Conservation (phyloP, 805 yeast species). For the Wickerhamiella sorbophila region DNA sequence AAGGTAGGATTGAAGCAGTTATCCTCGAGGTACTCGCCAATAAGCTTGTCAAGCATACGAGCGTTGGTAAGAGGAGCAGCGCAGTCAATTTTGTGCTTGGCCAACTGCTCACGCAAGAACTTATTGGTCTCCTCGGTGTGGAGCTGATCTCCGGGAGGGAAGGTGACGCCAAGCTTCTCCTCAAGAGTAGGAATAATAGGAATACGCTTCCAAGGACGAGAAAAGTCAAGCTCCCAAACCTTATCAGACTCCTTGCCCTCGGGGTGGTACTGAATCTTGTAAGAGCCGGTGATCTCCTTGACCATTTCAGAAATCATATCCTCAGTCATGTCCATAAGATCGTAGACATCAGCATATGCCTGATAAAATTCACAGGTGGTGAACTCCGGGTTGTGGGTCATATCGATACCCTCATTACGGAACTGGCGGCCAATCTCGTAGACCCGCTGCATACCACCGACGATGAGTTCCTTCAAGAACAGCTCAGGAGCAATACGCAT, state of each 20-base stretch:
- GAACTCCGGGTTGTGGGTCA: conserved; percentile 90
- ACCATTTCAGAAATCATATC: conserved; percentile 92
- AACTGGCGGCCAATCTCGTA: conserved; percentile 98
- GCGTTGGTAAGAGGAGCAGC: conserved; percentile 90
- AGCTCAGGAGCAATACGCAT: conserved; percentile 98
- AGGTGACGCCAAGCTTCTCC: conserved; percentile 67
- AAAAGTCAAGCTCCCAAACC: conserved; percentile 59
- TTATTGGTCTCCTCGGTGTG: conserved; percentile 89
- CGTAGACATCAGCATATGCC: conserved; percentile 52
- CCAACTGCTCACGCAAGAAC: conserved; percentile 69
- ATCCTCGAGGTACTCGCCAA: conserved; percentile 86
- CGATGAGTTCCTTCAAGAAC: conserved; percentile 89
- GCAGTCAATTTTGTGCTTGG: conserved; percentile 74
- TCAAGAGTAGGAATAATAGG: conserved; percentile 95
- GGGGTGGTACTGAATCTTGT: conserved; percentile 79
- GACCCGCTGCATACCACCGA: conserved; percentile 96
- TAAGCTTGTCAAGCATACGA: conserved; percentile 95
- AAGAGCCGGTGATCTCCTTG: conserved; percentile 82
- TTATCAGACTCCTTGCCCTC: conserved; percentile 74
- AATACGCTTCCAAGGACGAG: conserved; percentile 97
- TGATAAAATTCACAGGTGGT: conserved; percentile 83
- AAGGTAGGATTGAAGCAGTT: conserved; percentile 92
- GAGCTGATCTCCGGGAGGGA: conserved; percentile 91
- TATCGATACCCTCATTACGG: conserved; percentile 95
- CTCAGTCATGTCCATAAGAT: conserved; percentile 84